These are phyloP conservation scores for Mimosa bimucronata DNA, from an alignment of 306 rosid genomes.

Conservation along the genomic window DNA sequence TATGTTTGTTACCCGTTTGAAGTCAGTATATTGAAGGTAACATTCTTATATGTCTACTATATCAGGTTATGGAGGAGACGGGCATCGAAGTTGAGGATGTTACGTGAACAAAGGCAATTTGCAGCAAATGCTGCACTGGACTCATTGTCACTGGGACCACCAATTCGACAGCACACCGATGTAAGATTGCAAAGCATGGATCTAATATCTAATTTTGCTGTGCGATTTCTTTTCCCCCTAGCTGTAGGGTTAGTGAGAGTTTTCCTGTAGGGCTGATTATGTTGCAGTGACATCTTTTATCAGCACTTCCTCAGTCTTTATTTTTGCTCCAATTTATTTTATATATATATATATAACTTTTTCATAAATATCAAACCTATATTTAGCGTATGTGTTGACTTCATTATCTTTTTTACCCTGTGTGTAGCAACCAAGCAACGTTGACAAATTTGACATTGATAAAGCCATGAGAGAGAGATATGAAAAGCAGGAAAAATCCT, in stretches of 20 bases:
- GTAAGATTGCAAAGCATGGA: slow-evolving; percentile 54
- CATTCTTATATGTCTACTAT: slow-evolving; percentile 31
- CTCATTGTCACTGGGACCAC: slow-evolving; percentile 79
- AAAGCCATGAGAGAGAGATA: slow-evolving; percentile 62
- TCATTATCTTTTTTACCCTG: slow-evolving; percentile 21
- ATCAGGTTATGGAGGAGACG: slow-evolving; percentile 90
- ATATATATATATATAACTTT: not conserved
- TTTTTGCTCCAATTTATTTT: not conserved
- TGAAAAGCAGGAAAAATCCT: slow-evolving; percentile 64
- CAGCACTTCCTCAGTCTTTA: slow-evolving; percentile 7
- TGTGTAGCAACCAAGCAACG: slow-evolving; percentile 55
- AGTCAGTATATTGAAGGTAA: slow-evolving; percentile 20
- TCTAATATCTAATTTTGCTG: slow-evolving; percentile 26
- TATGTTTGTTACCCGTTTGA: slow-evolving; percentile 24
- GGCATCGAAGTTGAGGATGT: slow-evolving; percentile 58
- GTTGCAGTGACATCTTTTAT: slow-evolving; percentile 15
- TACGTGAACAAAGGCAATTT: slow-evolving; percentile 68
- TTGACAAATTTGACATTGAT: slow-evolving; percentile 73
- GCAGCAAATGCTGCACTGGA: slow-evolving; percentile 81
- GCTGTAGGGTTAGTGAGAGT: not conserved
- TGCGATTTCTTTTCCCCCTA: not conserved
- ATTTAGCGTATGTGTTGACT: slow-evolving; percentile 23
- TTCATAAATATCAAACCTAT: slow-evolving; percentile 20
- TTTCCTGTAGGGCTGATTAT: not conserved
- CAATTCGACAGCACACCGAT: slow-evolving; percentile 57